Base-by-base conservation (phyloP, 495 filamentous ascomycete genomes). In the Bathelium albidoporum region DNA sequence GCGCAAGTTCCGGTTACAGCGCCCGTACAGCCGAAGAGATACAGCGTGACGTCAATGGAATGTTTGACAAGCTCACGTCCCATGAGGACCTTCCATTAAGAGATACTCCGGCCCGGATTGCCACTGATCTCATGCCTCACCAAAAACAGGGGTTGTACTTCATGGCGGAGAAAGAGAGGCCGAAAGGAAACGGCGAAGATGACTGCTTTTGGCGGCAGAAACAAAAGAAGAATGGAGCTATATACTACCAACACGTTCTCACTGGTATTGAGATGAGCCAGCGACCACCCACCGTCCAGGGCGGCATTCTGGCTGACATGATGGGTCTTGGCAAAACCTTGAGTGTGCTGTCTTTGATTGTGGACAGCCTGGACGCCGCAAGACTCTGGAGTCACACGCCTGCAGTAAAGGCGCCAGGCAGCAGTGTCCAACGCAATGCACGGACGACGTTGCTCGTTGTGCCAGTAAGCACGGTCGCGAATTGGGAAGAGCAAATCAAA, bases 271-370 rank as follows among this genome's bases (percentile, higher is more conserved):
- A 85, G 29, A 73, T 83, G 62, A 74, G 77, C 18, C 65, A 82
- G n/a, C 82, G 83, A 66, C 93, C 94, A 0, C 77, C 82, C 0
- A 83, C 91, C 63, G 81, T 84, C 0, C 77, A 87, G 0, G 94
- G 94, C 10, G 94, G 94, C n/a, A 88, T 98, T 32, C 77, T 98
- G 24, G 94, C 94, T 7, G 94, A 98, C 71, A 91, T 96, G 87
- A 98, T 98, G 94, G 94, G 94, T 41, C 76, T 98, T 18, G 94
- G 94, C 5, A 98, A 98, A 72, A 97, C 94, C 0, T 75, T 98
- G 55, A 95, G 88, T 70, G 88, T 96, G 32, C 78, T 98, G 5
- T 87, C 91, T 2, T 79, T 97, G 26, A 73, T 93, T 18, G 76
- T 85, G 1, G 79, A 78, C 20, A 87, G 89, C 0, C 74, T 87